Conservation (phyloP, 495 filamentous ascomycete genomes). For the Usnea hakonensis region DNA sequence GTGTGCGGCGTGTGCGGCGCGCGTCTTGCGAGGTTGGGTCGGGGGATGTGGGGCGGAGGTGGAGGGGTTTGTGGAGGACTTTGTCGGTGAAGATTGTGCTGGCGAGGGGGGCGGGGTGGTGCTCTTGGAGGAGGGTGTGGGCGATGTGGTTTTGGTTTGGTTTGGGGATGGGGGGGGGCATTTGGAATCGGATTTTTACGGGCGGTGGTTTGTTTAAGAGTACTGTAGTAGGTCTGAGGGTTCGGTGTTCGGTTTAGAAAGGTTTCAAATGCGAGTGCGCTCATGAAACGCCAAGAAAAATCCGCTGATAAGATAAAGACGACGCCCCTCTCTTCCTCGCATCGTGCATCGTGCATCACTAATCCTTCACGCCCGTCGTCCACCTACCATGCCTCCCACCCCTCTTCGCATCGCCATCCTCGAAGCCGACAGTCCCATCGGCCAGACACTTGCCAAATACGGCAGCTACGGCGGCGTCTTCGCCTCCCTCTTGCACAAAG, state of each 20-base stretch:
- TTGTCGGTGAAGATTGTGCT: constrained; percentile 68
- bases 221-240: too few species aligned
- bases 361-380: too few species aligned
- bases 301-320: too few species aligned
- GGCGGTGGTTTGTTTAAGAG: too few species aligned
- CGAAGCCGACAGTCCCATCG: constrained; percentile 68
- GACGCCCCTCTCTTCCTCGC: too few species aligned
- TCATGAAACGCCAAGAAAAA: too few species aligned
- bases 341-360: too few species aligned
- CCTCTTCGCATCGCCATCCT: constrained; percentile 77
- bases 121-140: constrained; percentile 65
- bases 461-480: constrained; percentile 70
- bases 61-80: constrained; percentile 73
- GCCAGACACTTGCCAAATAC: constrained; percentile 51
- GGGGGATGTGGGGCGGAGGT: constrained; percentile 64
- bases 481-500: constrained; percentile 47
- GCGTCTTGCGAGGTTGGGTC: constrained; percentile 49
- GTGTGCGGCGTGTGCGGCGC: constrained; percentile 54
- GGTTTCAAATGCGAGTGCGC: too few species aligned
- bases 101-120: constrained; percentile 62
- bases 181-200: too few species aligned
- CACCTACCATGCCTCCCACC: constrained; percentile 14
- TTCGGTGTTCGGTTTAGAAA: too few species aligned
- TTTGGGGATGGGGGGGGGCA: background rate
- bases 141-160: constrained; percentile 42